A percentile compares a stretch with the other conserved stretches of the same genome.
These are phyloP conservation scores for Salix viminalis DNA, from an alignment of 345 rosid species.

Conservation along the genomic window DNA sequence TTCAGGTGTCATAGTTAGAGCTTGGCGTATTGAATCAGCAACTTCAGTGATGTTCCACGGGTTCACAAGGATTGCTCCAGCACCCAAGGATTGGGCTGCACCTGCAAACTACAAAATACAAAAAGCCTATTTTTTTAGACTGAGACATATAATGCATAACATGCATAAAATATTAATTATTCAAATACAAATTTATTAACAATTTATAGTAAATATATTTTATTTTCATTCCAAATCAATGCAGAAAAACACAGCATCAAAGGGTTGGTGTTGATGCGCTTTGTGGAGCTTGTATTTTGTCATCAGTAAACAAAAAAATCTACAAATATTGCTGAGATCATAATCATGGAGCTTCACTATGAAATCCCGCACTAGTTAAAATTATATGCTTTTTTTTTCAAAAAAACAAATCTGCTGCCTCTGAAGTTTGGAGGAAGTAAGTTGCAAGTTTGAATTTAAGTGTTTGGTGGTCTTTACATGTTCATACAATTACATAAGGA, in stretches of 20 bases:
- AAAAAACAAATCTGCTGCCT: background rate
- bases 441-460: background rate
- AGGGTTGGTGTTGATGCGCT: background rate
- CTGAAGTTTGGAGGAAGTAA: background rate
- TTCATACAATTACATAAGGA: background rate
- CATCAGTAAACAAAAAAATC: background rate
- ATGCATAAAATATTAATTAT: background rate
- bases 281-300: background rate
- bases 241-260: background rate
- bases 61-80: conserved; percentile 96
- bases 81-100: conserved; percentile 98
- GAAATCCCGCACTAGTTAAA: background rate
- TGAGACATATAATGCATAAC: background rate
- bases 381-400: background rate
- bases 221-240: background rate
- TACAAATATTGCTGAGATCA: no score
- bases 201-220: background rate
- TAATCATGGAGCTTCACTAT: no score
- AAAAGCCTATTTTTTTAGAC: background rate
- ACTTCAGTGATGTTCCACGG: conserved; percentile 99
- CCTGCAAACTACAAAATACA: conserved; percentile 78
- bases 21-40: conserved; percentile 83
- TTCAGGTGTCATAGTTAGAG: conserved; percentile 72
- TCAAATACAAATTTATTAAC: background rate
- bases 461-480: background rate